Percentiles rank a stretch among this genome's conserved stretches.
These are phyloP conservation scores for Umbilicus rupestris DNA, from an alignment of 164 flowering plant genomes.

Conservation along the genomic window DNA sequence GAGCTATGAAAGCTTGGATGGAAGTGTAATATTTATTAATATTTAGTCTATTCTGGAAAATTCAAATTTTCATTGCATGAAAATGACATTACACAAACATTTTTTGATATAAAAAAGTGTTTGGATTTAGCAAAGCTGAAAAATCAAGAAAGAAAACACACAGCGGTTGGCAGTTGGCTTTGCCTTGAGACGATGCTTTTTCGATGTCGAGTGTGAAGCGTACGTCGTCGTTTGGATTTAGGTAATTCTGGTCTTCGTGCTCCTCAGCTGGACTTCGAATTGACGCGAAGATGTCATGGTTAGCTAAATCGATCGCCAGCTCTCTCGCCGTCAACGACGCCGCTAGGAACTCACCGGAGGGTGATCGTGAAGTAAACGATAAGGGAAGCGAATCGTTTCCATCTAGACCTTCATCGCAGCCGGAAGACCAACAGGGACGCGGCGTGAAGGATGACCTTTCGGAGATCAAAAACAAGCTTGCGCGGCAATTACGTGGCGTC, in stretches of 20 bases:
- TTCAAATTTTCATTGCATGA: no score
- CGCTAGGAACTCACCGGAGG: constrained; percentile 19
- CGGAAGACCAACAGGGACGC: constrained; percentile 11
- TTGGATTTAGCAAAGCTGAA: no score
- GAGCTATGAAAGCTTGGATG: constrained; percentile 57
- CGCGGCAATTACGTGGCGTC: constrained; percentile 62
- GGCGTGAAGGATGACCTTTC: constrained; percentile 88
- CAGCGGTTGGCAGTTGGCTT: no score
- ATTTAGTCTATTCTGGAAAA: no score
- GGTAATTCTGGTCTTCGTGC: no score
- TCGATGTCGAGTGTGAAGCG: no score
- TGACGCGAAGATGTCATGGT: constrained; percentile 63
- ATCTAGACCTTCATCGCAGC: not conserved
- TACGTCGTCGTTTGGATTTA: no score
- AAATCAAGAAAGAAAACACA: no score
- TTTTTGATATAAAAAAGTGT: no score
- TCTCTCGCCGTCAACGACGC: constrained; percentile 46
- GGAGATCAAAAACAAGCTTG: constrained; percentile 48
- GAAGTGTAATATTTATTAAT: no score
- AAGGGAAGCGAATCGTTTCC: constrained; percentile 11
- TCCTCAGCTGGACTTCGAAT: constrained; percentile 17
- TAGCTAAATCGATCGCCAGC: constrained; percentile 62
- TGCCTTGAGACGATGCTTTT: no score
- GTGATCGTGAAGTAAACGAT: constrained; percentile 4
- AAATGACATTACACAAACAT: no score